Base-by-base conservation (phyloP, 345 rosid species). In the Reutealis trisperma region DNA sequence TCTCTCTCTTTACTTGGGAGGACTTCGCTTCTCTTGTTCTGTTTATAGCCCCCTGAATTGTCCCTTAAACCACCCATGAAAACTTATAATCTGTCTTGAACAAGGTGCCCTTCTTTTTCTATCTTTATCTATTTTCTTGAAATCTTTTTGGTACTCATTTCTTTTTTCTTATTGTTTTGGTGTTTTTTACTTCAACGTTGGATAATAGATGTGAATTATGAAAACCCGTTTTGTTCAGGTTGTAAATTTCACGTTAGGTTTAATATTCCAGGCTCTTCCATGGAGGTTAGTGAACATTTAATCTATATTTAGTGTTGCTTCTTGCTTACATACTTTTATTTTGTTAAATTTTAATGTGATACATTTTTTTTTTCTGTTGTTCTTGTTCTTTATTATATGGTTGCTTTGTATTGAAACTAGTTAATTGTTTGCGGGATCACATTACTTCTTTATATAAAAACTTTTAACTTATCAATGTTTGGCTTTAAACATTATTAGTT, bases 141-240 rank as follows among this genome's bases (percentile, higher is more conserved):
- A 60, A 59, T 62, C 42, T 72, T 44, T 32, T 44, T 32, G 78
- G 52, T 60, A 49, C 68, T 71, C 59, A n/a, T 70, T 45, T 42
- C 11, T 61, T 30, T 45, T 22, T 65, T 49, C 34, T 72, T 22
- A 27, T 22, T 76, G 42, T 64, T 2, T 14, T 54, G n/a, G 22
- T 55, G 68, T 75, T 55, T 67, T 75, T 63, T 32, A 24, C 54
- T 71, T 6, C 34, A 41, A 58, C 71, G 73, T 49, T 72, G 72
- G 34, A 32, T 71, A 67, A 80, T 76, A 64, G 77, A 76, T 87
- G 85, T 55, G 21, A 70, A 79, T 78, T 82, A 77, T 83, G 79
- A 84, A 80, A 78, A 67, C 84, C 85, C 85, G 77, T 80, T 79
- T 47, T 87, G 64, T 75, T 51, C 84, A 77, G 75, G 75, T 72